A percentile compares a stretch with the other conserved stretches of the same genome.
These are phyloP conservation scores for Phytophthora hibernalis DNA, from an alignment of 352 stramenopile species.

Conservation along the genomic window DNA sequence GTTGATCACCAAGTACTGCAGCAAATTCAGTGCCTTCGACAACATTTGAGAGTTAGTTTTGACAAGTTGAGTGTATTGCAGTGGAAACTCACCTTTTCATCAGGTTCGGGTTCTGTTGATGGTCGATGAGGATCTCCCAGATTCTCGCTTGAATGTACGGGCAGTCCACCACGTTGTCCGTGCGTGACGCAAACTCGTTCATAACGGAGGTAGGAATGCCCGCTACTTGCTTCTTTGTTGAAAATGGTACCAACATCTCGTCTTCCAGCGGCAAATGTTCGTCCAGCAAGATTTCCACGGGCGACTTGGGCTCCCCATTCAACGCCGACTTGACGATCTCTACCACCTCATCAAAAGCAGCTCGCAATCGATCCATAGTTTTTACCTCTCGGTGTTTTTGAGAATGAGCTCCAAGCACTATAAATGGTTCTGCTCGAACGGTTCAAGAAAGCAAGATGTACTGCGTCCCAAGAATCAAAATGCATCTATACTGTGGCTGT, in stretches of 20 bases:
- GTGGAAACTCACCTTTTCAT: conserved; percentile 56
- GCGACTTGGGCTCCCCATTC: conserved; percentile 62
- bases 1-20: conserved; percentile 77
- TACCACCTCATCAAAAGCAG: conserved; percentile 66
- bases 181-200: conserved; percentile 70
- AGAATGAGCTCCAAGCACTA: conserved; percentile 6
- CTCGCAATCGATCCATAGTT: conserved; percentile 63
- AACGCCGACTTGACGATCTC: conserved; percentile 68
- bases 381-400: not conserved
- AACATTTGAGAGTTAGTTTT: not conserved
- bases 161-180: conserved; percentile 79
- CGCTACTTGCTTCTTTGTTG: conserved; percentile 38
- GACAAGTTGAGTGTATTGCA: not conserved
- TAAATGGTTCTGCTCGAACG: conserved; percentile 13
- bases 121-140: conserved; percentile 72
- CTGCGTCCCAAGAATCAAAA: conserved; percentile 12
- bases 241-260: conserved; percentile 50
- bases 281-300: conserved; percentile 69
- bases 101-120: conserved; percentile 55
- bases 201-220: conserved; percentile 63
- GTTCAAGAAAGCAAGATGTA: not conserved
- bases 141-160: conserved; percentile 75
- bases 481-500: conserved; percentile 28
- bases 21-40: conserved; percentile 55
- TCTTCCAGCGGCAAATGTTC: conserved; percentile 66